Conservation (phyloP, 495 filamentous ascomycete genomes). For the Pyrenopolyporus hunteri region DNA sequence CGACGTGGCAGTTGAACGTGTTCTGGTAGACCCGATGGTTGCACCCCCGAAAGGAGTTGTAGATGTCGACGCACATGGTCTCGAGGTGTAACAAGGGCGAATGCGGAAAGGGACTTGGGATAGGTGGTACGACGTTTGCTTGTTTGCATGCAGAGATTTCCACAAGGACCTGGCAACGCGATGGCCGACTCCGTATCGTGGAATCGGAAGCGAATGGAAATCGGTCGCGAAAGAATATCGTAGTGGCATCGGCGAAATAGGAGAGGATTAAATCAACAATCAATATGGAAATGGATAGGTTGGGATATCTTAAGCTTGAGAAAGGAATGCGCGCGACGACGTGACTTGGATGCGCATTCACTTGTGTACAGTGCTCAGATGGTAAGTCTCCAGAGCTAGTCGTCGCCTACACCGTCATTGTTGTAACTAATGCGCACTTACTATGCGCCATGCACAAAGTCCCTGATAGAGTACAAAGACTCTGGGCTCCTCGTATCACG, state of each 20-base stretch:
- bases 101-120: background rate
- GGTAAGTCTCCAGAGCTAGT: background rate
- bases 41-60: conserved; percentile 26
- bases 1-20: conserved; percentile 25
- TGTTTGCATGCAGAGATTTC: background rate
- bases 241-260: conserved; percentile 1
- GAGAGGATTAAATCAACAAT: background rate
- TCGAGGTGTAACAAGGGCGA: background rate
- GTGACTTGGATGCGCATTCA: background rate
- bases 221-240: background rate
- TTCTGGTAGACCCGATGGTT: conserved; percentile 39
- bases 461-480: conserved; percentile 11
- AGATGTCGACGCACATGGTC: conserved; percentile 40
- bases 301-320: background rate
- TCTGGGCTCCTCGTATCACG: conserved; percentile 9
- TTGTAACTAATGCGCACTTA: conserved; percentile 1
- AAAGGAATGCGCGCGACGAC: background rate
- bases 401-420: conserved; percentile 5
- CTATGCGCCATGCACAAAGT: conserved; percentile 2
- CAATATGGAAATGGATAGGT: background rate
- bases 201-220: background rate
- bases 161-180: background rate
- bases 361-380: background rate
- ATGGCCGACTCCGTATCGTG: background rate
- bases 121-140: conserved; percentile 4